Conservation (phyloP, 2,329 filamentous ascomycete species). For the Epicoccum sorghinum region DNA sequence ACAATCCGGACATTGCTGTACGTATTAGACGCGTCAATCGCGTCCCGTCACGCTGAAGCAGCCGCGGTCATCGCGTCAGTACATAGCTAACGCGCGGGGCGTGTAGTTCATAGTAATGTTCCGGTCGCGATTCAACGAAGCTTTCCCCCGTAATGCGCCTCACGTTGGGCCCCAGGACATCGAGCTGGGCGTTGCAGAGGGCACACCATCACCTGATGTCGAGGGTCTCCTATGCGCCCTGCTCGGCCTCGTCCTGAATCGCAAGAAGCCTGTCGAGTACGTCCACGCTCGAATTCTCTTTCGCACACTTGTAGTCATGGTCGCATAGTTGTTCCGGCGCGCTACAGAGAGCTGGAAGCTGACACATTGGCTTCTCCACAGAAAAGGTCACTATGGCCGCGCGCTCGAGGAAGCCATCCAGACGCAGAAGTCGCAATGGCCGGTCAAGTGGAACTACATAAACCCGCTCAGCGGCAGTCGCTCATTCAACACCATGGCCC, state of each 20-base stretch:
- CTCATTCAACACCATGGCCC: slow-evolving; percentile 81
- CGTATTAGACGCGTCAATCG: slow-evolving; percentile 57
- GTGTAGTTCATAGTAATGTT: slow-evolving; percentile 96
- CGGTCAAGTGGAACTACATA: slow-evolving; percentile 77
- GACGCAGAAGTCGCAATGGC: slow-evolving; percentile 87
- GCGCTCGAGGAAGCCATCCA: slow-evolving; percentile 92
- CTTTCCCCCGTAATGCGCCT: slow-evolving; percentile 83
- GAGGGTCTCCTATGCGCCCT: slow-evolving; percentile 90
- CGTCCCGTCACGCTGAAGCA: slow-evolving; percentile 43
- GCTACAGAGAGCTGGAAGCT: slow-evolving; percentile 19
- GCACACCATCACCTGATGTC: slow-evolving; percentile 79
- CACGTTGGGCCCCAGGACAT: slow-evolving; percentile 96
- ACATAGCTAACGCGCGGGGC: slow-evolving; percentile 40
- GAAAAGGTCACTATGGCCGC: slow-evolving; percentile 88
- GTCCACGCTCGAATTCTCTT: slow-evolving; percentile 48
- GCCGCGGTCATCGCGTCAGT: slow-evolving; percentile 13
- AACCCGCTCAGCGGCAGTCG: slow-evolving; percentile 82
- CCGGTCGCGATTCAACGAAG: slow-evolving; percentile 87
- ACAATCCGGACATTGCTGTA: slow-evolving; percentile 92
- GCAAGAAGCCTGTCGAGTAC: slow-evolving; percentile 99
- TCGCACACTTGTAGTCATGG: slow-evolving; percentile 15
- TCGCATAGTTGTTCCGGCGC: slow-evolving; percentile 25
- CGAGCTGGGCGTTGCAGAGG: slow-evolving; percentile 81
- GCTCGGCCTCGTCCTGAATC: slow-evolving; percentile 85
- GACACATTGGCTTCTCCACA: slow-evolving; percentile 53